Evolutionary conservation across 805 yeast species (phyloP), one percentile per base, ranked within the genome.

Genomic region (Trichomonascus vanleenenianus): DNA sequence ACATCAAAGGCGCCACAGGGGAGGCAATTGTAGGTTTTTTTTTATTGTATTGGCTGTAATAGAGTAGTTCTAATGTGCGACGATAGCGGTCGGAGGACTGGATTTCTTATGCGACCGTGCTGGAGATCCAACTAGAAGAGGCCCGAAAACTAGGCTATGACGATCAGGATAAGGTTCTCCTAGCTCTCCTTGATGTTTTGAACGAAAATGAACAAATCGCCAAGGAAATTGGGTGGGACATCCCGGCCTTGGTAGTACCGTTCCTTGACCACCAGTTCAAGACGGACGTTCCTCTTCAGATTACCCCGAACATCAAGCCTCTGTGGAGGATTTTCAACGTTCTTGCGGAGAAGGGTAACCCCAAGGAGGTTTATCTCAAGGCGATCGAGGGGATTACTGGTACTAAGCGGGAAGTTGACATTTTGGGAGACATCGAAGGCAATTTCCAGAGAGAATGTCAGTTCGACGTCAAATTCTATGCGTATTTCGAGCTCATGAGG

Each of bases 171-270:
- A 45, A 52, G 42, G 58, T 85, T n/a, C 61, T 87, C 40, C 63
- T 58, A 0, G 63, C 67, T 2, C 52, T 88, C 11, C 53, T 63
- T 9, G 66, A 64, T 0, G 65, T 78, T 0, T 61, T 86, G 30
- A 55, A 57, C 9, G 62, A 58, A 0, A 61, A 83, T 57, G 67
- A 71, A 14, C 72, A 71, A 9, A 62, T 86, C 27, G 68, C 79
- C 0, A 70, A 73, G 38, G 83, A 81, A 53, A 78, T 88, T 49
- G 95, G 95, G 2, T 89, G 97, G 97, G 97, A 89, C 61, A 59
- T 89, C n/a, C 96, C 96, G 1, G 73, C 72, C 30, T 63, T 85
- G 42, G 53, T 89, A 5, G 56, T 86, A 39, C 69, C 70, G 8
- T 84, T 73, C 59, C 59, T 82, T n/a, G 67, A 67, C n/a, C 40